A percentile compares a stretch with the other conserved stretches of the same genome.
These are phyloP conservation scores for Nemophila menziesii DNA, from an alignment of 257 asterid genomes.

Conservation along the genomic window DNA sequence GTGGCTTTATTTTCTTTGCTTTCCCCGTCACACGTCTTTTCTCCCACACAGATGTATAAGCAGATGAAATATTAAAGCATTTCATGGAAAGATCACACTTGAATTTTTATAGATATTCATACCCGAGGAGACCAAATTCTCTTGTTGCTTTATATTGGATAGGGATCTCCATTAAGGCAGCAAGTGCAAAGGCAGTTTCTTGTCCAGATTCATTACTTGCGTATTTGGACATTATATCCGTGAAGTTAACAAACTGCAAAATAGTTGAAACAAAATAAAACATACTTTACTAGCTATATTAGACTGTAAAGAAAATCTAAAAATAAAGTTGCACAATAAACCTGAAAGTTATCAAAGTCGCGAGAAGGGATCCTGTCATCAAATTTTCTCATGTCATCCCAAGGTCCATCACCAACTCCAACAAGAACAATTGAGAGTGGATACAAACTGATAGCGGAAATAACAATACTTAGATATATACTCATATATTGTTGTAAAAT, in stretches of 20 bases:
- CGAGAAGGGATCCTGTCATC: conserved; percentile 76
- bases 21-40: conserved; percentile 42
- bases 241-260: conserved; percentile 72
- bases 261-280: conserved; percentile 2
- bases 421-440: conserved; percentile 78
- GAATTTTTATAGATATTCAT: conserved; percentile 7
- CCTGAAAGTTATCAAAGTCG: conserved; percentile 76
- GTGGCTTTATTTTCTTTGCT: conserved; percentile 51
- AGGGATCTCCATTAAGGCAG: conserved; percentile 86
- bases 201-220: conserved; percentile 29
- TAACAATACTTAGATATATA: too few relatives aligned
- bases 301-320: background rate
- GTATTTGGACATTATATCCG: conserved; percentile 44
- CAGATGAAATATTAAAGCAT: background rate
- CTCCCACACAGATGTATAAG: conserved; percentile 8
- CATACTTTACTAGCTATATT: background rate
- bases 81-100: background rate
- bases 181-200: conserved; percentile 77
- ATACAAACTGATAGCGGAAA: conserved; percentile 34
- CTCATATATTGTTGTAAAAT: too few relatives aligned
- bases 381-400: conserved; percentile 80
- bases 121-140: conserved; percentile 61
- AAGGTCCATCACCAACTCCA: conserved; percentile 93
- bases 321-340: conserved; percentile 7
- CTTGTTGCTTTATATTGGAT: conserved; percentile 58